phyloP scores from a whole-genome alignment of 208 protist species.

The Trypanosoma brucei region DNA sequence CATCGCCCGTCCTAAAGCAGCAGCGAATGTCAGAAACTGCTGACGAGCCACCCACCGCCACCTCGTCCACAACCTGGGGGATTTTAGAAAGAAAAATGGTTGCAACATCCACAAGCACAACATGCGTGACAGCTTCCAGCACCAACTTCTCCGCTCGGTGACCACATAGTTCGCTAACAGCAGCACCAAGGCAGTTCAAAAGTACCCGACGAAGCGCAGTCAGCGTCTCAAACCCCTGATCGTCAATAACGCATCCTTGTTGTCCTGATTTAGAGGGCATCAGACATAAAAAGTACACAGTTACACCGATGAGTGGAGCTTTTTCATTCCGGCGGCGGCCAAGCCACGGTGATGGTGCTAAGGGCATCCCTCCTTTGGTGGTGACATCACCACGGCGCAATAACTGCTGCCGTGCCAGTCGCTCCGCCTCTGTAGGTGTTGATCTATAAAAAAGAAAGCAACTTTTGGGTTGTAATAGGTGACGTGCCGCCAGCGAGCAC shows the following conservation, averaged over 20 bases:
- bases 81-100: constrained; percentile 21
- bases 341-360: constrained; percentile 13
- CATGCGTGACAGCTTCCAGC: constrained; percentile 55
- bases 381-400: constrained; percentile 17
- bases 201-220: constrained; percentile 44
- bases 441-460: constrained; percentile 62
- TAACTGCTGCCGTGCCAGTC: constrained; percentile 9
- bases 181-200: constrained; percentile 36
- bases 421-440: constrained; percentile 42
- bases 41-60: background rate
- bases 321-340: constrained; percentile 18
- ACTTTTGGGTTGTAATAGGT: constrained; percentile 32
- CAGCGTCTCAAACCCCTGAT: background rate
- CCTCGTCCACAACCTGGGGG: background rate
- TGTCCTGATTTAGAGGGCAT: background rate
- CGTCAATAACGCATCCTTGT: no score
- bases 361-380: constrained; percentile 5
- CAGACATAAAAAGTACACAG: constrained; percentile 22
- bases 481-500: constrained; percentile 42
- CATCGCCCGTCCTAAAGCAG: background rate
- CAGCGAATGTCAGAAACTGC: background rate
- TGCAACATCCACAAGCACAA: constrained; percentile 58
- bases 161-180: constrained; percentile 54
- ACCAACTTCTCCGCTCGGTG: constrained; percentile 34
- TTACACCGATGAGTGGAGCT: constrained; percentile 20